Base-by-base conservation (phyloP, 2,329 filamentous ascomycete genomes). In the Shiraia bambusicola region DNA sequence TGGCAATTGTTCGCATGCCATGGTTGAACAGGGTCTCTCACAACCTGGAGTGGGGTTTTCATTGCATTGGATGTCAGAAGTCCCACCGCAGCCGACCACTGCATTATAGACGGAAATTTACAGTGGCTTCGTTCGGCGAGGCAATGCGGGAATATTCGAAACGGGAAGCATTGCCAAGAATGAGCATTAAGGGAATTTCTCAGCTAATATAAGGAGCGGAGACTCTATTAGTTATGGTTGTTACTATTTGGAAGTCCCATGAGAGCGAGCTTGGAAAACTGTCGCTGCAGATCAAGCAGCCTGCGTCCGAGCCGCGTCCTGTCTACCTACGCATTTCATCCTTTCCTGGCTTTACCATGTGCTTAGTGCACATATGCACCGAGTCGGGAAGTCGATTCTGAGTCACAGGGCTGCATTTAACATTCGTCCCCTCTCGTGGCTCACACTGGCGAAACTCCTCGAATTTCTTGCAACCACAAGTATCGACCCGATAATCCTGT, bases 1-100 rank as follows among this genome's bases (percentile, higher is more conserved):
- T 50, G 44, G 47, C 49, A 30, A 38, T 50, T 37, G 44, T 55
- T 35, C 40, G 40, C 14, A 42, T 43, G 17, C 46, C 52, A 17
- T 40, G 31, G 40, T 29, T 48, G 10, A 39, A 50, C 12, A 32
- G 19, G 22, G 17, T 14, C 22, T 34, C 40, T 25, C 25, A 28
- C 13, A 10, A 45, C 16, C 6, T 40, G 24, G 47, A 40, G 5
- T 28, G 28, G 22, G 45, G 47, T 22, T 42, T 42, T 29, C 35
- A 50, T 40, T 50, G 46, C 27, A 28, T 42, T 35, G 30, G 9
- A 25, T 34, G 32, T 34, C 3, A 25, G 19, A 34, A 26, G 19
- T 34, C 17, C n/a, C 9, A 34, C 17, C 17, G 12, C 19, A 26
- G 19, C 17, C 32, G 19, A 13, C 8, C 12, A 34, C 19, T 25